A percentile compares a stretch with the other conserved stretches of the same genome.
Conservation (phyloP, 2,329 filamentous ascomycete genomes). For the Diaporthe aspalathi region DNA sequence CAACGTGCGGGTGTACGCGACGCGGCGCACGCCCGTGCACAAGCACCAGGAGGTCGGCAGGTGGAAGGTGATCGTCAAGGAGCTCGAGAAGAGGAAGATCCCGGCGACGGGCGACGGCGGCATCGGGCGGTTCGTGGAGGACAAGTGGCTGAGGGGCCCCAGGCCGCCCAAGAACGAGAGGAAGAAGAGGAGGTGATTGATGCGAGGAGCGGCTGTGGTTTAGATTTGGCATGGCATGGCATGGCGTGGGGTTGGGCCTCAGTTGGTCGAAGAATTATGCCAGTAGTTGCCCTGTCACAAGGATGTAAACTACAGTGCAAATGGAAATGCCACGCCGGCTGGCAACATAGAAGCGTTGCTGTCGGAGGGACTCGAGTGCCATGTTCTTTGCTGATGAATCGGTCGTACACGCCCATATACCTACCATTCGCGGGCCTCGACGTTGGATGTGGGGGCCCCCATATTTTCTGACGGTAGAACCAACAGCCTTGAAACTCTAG, state of each 20-base stretch:
- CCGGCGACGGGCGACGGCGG: conserved; percentile 48
- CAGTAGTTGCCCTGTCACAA: background rate
- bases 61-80: conserved; percentile 53
- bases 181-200: conserved; percentile 35
- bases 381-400: no score
- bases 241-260: no score
- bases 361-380: no score
- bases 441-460: no score
- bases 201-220: background rate
- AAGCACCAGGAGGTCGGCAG: conserved; percentile 51
- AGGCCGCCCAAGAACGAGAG: conserved; percentile 33
- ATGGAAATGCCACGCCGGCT: background rate
- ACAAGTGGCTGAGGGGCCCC: conserved; percentile 44
- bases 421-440: background rate
- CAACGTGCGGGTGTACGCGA: conserved; percentile 77
- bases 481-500: no score
- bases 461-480: no score
- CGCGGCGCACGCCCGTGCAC: conserved; percentile 73
- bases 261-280: background rate
- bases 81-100: conserved; percentile 49
- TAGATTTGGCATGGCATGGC: background rate
- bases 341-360: background rate
- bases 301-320: conserved; percentile 4
- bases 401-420: no score
- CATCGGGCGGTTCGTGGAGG: conserved; percentile 46